Base-by-base conservation (phyloP, 2,329 filamentous ascomycete genomes). In the Arthroderma uncinatum region DNA sequence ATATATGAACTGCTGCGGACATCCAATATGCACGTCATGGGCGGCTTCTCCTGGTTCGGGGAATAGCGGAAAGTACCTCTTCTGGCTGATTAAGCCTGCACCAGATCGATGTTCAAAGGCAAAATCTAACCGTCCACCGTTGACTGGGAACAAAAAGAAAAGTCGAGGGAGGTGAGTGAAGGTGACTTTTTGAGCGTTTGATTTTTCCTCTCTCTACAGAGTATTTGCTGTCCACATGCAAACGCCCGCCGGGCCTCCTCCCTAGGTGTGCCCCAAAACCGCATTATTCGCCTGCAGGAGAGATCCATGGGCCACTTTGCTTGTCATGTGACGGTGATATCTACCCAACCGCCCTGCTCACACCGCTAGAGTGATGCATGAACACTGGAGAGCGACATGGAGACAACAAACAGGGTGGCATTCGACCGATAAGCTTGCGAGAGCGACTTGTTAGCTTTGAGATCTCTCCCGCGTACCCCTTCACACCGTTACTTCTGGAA, bases 281-380 rank as follows among this genome's bases (percentile, higher is more conserved):
- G n/a, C n/a, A n/a, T 12, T 30, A 2, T 10, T 44, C 19, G 40
- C 40, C 16, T n/a, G 44, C 19, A 1, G 10, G 44, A 14, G 12
- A n/a, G 44, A 25, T 14, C n/a, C 40, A 34, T 34, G 33, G 33
- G 33, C 33, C 33, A 12, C 33, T 6, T 5, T 19, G 21, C 21
- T 16, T 28, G 28, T 48, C 44, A 48, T 48, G 44, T 48, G 44
- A 48, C n/a, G 23, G 44, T 12, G 44, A 48, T 25, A 48, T 16
- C 21, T 30, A 48, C 21, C 25, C 44, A 48, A 48, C 21, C 44
- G 44, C 44, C 44, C 23, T 48, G 12, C 14, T 25, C 44, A 48
- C 44, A 48, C 44, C 44, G 44, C 44, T 21, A 48, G 44, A 48
- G 44, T 48, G 42, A 48, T 48, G 44, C 44, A 48, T 48, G 44